Conservation (phyloP, 352 stramenopile species). For the Pythium monospermum region DNA sequence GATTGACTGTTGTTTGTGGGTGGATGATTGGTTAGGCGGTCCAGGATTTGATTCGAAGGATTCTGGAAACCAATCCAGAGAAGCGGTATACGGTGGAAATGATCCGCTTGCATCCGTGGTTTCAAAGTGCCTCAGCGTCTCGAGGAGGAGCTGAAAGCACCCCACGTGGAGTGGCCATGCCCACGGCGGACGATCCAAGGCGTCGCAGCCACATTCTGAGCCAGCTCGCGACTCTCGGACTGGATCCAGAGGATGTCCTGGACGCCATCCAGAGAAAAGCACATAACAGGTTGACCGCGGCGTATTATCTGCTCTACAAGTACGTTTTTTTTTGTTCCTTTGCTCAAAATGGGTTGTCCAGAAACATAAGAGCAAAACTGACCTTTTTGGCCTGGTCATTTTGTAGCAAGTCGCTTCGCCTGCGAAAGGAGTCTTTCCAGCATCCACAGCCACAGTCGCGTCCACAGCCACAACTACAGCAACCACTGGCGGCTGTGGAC, state of each 20-base stretch:
- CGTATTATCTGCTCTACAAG: slow-evolving; percentile 74
- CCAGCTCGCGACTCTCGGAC: slow-evolving; percentile 44
- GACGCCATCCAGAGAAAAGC: slow-evolving; percentile 36
- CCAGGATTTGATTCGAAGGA: slow-evolving; percentile 74
- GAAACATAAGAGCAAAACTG: too few species aligned
- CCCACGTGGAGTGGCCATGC: slow-evolving; percentile 14
- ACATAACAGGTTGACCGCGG: slow-evolving; percentile 68
- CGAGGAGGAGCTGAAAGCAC: too few species aligned
- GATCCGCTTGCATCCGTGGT: slow-evolving; percentile 83
- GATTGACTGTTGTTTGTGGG: neutral
- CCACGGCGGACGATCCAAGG: slow-evolving; percentile 16
- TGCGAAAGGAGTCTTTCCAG: slow-evolving; percentile 43
- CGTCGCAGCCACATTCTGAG: slow-evolving; percentile 41
- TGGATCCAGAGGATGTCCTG: slow-evolving; percentile 37
- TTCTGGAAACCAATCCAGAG: slow-evolving; percentile 82
- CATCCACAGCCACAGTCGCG: neutral
- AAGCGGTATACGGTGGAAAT: slow-evolving; percentile 68
- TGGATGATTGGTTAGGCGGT: too few species aligned
- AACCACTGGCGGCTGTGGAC: neutral
- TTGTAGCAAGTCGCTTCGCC: slow-evolving; percentile 34
- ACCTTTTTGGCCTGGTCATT: too few species aligned
- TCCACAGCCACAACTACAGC: neutral
- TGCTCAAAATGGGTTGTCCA: neutral
- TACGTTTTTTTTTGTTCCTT: slow-evolving; percentile 1
- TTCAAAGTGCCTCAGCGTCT: slow-evolving; percentile 26